A percentile compares a stretch with the other conserved stretches of the same genome.
phyloP scores from a whole-genome alignment of 2,329 filamentous ascomycete genomes.

The Fusarium bactridioides region DNA sequence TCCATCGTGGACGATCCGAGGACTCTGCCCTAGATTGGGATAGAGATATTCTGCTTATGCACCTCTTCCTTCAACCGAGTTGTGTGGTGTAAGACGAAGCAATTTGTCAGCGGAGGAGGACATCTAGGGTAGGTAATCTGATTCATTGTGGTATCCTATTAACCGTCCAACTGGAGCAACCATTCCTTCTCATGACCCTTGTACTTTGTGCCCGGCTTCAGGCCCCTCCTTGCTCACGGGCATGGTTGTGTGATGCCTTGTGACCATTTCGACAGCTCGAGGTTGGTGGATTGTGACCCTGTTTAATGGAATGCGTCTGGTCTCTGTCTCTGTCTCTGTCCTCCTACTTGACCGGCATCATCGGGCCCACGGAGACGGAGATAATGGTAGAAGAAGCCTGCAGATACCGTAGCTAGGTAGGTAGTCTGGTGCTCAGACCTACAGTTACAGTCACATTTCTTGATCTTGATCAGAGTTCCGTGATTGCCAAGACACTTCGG shows the following conservation, averaged over 20 bases:
- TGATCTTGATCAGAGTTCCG: not conserved
- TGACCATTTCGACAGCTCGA: conserved; percentile 9
- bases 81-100: not conserved
- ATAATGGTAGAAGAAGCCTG: not conserved
- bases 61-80: not conserved
- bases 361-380: conserved; percentile 17
- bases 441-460: not conserved
- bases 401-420: not conserved
- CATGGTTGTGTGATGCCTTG: not conserved
- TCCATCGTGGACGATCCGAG: not conserved
- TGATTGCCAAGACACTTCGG: conserved; percentile 18
- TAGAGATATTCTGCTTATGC: not conserved
- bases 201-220: conserved; percentile 1
- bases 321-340: not conserved
- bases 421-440: no score
- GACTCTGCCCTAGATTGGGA: not conserved
- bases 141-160: not conserved
- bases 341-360: not conserved
- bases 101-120: not conserved
- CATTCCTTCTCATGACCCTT: not conserved
- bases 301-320: not conserved
- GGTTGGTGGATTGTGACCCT: not conserved
- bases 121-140: not conserved
- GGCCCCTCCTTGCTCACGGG: not conserved
- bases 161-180: not conserved